phyloP scores from a whole-genome alignment of 2,329 filamentous ascomycete species.

The Stagonosporopsis cucurbitacearum region DNA sequence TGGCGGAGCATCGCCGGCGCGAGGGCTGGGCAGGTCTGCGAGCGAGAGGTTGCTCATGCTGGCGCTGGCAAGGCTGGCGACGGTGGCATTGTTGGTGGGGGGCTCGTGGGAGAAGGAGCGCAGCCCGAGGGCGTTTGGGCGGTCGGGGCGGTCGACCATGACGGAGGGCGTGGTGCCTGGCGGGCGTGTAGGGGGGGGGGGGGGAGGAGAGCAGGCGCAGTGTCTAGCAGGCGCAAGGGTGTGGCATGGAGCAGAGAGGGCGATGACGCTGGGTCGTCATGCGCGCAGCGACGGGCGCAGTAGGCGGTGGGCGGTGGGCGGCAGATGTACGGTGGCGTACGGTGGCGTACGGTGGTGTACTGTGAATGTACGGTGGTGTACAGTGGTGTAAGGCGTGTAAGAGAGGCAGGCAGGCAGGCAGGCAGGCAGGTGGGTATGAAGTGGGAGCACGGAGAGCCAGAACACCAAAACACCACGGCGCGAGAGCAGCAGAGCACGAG shows the following conservation, averaged over 20 bases:
- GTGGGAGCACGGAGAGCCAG: too few species aligned
- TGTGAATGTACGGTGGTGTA: too few species aligned
- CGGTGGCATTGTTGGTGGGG: constrained; percentile 26
- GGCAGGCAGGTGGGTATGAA: too few species aligned
- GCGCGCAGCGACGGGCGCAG: constrained; percentile 32
- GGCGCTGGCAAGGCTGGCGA: constrained; percentile 32
- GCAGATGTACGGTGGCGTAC: too few species aligned
- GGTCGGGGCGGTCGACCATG: constrained; percentile 39
- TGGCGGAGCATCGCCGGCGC: constrained; percentile 72
- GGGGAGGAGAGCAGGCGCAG: background rate
- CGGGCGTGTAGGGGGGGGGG: constrained; percentile 18
- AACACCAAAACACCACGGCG: too few species aligned
- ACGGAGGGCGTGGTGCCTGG: constrained; percentile 19
- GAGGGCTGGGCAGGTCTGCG: constrained; percentile 55
- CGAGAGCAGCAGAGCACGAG: too few species aligned
- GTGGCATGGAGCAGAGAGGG: constrained; percentile 33
- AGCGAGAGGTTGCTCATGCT: constrained; percentile 45
- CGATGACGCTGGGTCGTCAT: constrained; percentile 39
- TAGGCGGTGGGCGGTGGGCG: constrained; percentile 10
- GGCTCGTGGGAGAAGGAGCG: constrained; percentile 44
- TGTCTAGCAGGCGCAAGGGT: constrained; percentile 29
- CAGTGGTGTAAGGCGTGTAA: too few species aligned
- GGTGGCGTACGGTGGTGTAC: too few species aligned
- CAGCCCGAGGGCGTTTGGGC: constrained; percentile 43
- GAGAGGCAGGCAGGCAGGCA: too few species aligned